Conservation (phyloP, 202 grass and related monocot genomes). For the Panicum hallii region DNA sequence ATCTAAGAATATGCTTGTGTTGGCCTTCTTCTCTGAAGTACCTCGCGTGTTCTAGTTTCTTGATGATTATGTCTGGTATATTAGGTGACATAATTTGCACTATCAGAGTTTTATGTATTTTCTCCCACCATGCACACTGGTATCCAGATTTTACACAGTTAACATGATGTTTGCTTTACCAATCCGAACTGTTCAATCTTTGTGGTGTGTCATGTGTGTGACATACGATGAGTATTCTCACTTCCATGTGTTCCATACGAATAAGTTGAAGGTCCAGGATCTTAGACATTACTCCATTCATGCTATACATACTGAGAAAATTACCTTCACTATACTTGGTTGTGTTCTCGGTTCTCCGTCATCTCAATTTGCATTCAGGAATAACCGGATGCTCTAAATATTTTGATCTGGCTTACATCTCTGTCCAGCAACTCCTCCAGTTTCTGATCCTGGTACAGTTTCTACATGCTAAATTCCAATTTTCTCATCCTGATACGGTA, state of each 20-base stretch:
- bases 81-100: neutral
- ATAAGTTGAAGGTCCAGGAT: no score
- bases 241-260: neutral
- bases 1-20: conserved; percentile 18
- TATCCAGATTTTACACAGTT: neutral
- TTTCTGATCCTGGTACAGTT: neutral
- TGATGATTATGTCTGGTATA: conserved; percentile 9
- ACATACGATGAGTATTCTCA: neutral
- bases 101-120: neutral
- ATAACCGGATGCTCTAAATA: no score
- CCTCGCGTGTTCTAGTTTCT: neutral
- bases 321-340: neutral
- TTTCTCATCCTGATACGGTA: neutral
- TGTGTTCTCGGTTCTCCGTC: no score
- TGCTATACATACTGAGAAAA: neutral
- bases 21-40: neutral
- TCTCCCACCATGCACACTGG: neutral
- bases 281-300: neutral
- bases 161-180: neutral
- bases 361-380: neutral
- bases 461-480: neutral
- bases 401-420: neutral
- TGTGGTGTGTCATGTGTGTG: neutral
- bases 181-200: neutral
- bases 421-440: neutral